phyloP scores from a whole-genome alignment of 1,284 basidiomycete genomes.

The Vanrija sp. region DNA sequence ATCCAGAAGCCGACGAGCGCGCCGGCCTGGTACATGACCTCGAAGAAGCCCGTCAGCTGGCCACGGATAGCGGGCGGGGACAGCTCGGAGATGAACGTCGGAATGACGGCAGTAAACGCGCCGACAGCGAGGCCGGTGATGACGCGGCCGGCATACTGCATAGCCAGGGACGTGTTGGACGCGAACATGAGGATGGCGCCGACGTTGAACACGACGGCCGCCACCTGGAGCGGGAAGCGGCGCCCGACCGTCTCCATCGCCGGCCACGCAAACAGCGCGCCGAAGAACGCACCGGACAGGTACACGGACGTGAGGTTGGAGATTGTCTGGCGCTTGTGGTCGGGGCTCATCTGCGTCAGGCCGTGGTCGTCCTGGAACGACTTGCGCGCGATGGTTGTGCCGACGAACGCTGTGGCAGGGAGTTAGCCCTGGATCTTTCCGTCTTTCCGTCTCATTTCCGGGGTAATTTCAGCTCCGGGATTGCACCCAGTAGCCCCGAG shows the following conservation, averaged over 20 bases:
- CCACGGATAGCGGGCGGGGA: slow-evolving; percentile 45
- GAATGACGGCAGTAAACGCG: slow-evolving; percentile 34
- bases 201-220: slow-evolving; percentile 41
- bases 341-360: slow-evolving; percentile 19
- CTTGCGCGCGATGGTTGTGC: slow-evolving; percentile 50
- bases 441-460: too few species aligned
- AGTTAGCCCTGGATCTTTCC: too few species aligned
- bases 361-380: slow-evolving; percentile 48
- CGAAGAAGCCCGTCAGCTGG: slow-evolving; percentile 53
- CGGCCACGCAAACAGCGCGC: slow-evolving; percentile 30
- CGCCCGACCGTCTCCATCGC: slow-evolving; percentile 39
- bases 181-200: slow-evolving; percentile 44
- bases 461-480: too few species aligned
- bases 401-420: slow-evolving; percentile 49
- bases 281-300: slow-evolving; percentile 48
- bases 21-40: slow-evolving; percentile 45
- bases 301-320: slow-evolving; percentile 50
- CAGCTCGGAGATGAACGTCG: slow-evolving; percentile 48
- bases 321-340: slow-evolving; percentile 31
- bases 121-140: slow-evolving; percentile 48
- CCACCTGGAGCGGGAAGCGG: slow-evolving; percentile 25
- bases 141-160: slow-evolving; percentile 43
- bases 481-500: too few species aligned
- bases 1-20: slow-evolving; percentile 51
- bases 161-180: slow-evolving; percentile 25